Evolutionary conservation across 257 asterid genomes (phyloP).

Genomic region (Lycium barbarum): DNA sequence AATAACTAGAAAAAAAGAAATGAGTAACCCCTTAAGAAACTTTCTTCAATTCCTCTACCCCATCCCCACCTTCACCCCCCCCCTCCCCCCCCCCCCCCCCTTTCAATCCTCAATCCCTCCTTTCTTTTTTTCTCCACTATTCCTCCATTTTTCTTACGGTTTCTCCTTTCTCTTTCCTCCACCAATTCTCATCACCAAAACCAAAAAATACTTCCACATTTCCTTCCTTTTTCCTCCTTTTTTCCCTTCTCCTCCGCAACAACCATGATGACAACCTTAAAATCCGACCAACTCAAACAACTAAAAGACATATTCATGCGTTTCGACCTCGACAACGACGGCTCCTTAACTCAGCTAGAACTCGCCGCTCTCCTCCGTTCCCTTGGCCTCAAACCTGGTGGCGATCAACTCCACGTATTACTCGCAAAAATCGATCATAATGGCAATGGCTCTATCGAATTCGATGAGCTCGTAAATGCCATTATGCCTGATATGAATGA

Average conservation of each 20-base stretch:
- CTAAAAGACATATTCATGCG: slow-evolving; percentile 54
- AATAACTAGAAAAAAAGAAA: too few relatives aligned
- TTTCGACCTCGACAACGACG: slow-evolving; percentile 58
- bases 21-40: not conserved
- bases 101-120: not conserved
- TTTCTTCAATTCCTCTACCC: not conserved
- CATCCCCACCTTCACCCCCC: not conserved
- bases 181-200: slow-evolving; percentile 12
- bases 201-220: not conserved
- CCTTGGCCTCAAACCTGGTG: slow-evolving; percentile 53
- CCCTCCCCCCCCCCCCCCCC: not conserved
- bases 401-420: slow-evolving; percentile 51
- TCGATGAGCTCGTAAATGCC: slow-evolving; percentile 56
- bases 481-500: slow-evolving; percentile 58
- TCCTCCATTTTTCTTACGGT: not conserved
- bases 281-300: slow-evolving; percentile 51
- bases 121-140: not conserved
- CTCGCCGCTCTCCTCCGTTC: slow-evolving; percentile 62
- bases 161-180: slow-evolving; percentile 12
- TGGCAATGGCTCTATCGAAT: slow-evolving; percentile 60
- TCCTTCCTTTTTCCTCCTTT: not conserved
- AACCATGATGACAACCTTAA: slow-evolving; percentile 43
- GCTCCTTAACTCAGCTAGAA: slow-evolving; percentile 60
- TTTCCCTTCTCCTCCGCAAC: slow-evolving; percentile 8
- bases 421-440: slow-evolving; percentile 55